Evolutionary conservation across 2,329 filamentous ascomycete species (phyloP).

Genomic region (Xylaria arbuscula): DNA sequence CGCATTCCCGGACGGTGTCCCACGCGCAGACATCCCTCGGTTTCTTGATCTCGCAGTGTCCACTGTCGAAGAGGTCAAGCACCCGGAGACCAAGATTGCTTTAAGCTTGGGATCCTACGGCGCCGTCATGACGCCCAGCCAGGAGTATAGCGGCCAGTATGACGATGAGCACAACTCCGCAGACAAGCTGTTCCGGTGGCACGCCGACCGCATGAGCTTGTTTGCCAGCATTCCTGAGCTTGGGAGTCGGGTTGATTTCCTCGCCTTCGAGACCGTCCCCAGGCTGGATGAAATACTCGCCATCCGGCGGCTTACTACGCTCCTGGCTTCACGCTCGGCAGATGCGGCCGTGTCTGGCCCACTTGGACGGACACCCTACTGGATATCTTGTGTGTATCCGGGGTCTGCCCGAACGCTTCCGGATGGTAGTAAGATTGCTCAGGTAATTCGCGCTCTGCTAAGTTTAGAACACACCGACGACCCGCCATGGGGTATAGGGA

Average conservation of each 20-base stretch:
- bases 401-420: slow-evolving; percentile 64
- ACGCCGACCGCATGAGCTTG: slow-evolving; percentile 63
- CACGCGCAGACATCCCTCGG: slow-evolving; percentile 52
- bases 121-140: slow-evolving; percentile 72
- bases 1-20: slow-evolving; percentile 58
- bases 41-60: slow-evolving; percentile 59
- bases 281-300: slow-evolving; percentile 70
- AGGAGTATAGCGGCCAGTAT: slow-evolving; percentile 73
- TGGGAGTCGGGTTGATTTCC: slow-evolving; percentile 59
- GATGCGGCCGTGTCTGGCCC: slow-evolving; percentile 37
- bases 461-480: slow-evolving; percentile 38
- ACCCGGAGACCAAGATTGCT: slow-evolving; percentile 57
- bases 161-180: slow-evolving; percentile 59
- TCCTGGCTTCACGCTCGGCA: slow-evolving; percentile 43
- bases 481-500: slow-evolving; percentile 70
- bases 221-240: slow-evolving; percentile 58
- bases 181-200: slow-evolving; percentile 65
- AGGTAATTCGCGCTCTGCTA: slow-evolving; percentile 53
- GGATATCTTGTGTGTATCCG: slow-evolving; percentile 73
- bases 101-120: slow-evolving; percentile 75
- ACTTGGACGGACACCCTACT: slow-evolving; percentile 58
- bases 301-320: slow-evolving; percentile 59
- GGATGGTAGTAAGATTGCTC: slow-evolving; percentile 62
- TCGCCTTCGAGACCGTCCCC: slow-evolving; percentile 75
- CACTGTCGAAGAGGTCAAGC: slow-evolving; percentile 55